phyloP scores from a whole-genome alignment of 2,329 filamentous ascomycete species.

The Aspergillus spinulosporus region DNA sequence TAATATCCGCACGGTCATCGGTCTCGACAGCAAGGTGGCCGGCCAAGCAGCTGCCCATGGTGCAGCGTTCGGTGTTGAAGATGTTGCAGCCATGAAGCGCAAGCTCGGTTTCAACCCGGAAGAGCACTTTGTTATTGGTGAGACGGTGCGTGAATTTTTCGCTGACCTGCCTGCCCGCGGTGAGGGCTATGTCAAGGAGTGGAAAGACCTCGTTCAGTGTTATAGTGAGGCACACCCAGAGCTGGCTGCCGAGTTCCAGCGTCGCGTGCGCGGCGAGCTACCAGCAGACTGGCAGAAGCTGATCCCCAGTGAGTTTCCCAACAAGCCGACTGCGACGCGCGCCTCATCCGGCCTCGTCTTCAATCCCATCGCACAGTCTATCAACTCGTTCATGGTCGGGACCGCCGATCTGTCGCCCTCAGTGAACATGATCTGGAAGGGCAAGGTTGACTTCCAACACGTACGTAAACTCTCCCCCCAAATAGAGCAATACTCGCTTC shows the following conservation, averaged over 20 bases:
- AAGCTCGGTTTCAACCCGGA: slow-evolving; percentile 53
- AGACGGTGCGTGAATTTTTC: slow-evolving; percentile 56
- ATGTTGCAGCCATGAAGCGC: slow-evolving; percentile 58
- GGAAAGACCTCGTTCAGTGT: slow-evolving; percentile 48
- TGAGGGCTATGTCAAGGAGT: slow-evolving; percentile 49
- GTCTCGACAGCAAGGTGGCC: slow-evolving; percentile 49
- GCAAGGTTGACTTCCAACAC: slow-evolving; percentile 54
- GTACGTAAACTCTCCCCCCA: slow-evolving; percentile 31
- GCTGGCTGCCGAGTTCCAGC: slow-evolving; percentile 51
- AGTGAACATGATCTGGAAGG: slow-evolving; percentile 58
- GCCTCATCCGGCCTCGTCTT: slow-evolving; percentile 50
- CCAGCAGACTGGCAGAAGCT: slow-evolving; percentile 52
- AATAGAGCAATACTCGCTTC: background rate
- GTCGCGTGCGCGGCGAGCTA: slow-evolving; percentile 51
- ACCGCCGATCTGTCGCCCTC: slow-evolving; percentile 56
- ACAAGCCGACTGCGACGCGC: slow-evolving; percentile 53
- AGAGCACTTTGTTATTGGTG: slow-evolving; percentile 47
- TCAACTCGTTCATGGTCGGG: slow-evolving; percentile 55
- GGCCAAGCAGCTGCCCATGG: slow-evolving; percentile 57
- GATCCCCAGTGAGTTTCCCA: slow-evolving; percentile 53
- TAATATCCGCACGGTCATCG: slow-evolving; percentile 60
- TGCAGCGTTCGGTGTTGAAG: slow-evolving; percentile 56
- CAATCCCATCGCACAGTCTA: slow-evolving; percentile 53
- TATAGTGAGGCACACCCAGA: slow-evolving; percentile 51
- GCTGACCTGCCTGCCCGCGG: slow-evolving; percentile 50